phyloP scores from a whole-genome alignment of 169 alveolate genomes.

The Pseudocohnilembus persalinus region DNA sequence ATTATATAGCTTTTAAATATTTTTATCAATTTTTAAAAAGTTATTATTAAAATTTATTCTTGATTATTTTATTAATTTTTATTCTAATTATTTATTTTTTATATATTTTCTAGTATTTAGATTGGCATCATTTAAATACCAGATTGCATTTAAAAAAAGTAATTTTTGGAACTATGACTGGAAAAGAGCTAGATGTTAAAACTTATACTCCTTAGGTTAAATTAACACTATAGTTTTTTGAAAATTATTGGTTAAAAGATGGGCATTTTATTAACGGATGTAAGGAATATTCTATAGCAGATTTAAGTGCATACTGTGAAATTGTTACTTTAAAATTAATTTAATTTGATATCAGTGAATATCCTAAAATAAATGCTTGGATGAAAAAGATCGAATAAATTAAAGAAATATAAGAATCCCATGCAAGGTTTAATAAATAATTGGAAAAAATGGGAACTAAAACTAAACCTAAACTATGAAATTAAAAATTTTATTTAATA shows the following conservation, averaged over 20 bases:
- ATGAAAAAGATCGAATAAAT: slow-evolving; percentile 17
- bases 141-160: neutral
- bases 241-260: neutral
- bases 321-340: slow-evolving; percentile 27
- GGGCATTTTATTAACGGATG: neutral
- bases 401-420: slow-evolving; percentile 21
- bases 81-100: too few species aligned
- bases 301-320: slow-evolving; percentile 45
- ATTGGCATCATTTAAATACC: slow-evolving; percentile 27
- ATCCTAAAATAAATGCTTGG: slow-evolving; percentile 38
- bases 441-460: slow-evolving; percentile 6
- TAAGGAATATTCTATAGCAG: slow-evolving; percentile 31
- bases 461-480: neutral
- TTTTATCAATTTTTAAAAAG: too few species aligned
- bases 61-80: too few species aligned
- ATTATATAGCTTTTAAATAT: too few species aligned
- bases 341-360: slow-evolving; percentile 19
- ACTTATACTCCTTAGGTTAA: neutral
- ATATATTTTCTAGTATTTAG: too few species aligned
- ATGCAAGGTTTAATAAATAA: slow-evolving; percentile 6
- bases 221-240: neutral
- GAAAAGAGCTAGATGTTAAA: neutral
- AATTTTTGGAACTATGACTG: neutral
- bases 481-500: too few species aligned
- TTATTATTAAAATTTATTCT: too few species aligned